Evolutionary conservation across 106 monocot genomes (phyloP).

Genomic region (Hemerocallis citrina): DNA sequence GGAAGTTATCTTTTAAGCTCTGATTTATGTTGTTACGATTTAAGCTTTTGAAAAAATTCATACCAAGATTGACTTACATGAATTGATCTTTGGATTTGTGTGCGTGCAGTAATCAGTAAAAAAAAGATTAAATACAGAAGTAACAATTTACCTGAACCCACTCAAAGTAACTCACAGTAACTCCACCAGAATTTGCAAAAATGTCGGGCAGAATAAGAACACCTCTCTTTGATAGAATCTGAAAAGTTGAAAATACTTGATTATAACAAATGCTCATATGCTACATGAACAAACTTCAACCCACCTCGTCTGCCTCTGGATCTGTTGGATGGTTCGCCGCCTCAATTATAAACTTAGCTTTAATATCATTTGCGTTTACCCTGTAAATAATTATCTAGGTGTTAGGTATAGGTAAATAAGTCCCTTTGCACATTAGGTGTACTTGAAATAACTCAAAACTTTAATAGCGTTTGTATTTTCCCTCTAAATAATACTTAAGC

Average conservation of each 20-base stretch:
- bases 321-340: slow-evolving; percentile 85
- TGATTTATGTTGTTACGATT: too few species aligned
- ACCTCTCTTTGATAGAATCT: slow-evolving; percentile 91
- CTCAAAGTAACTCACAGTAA: slow-evolving; percentile 94
- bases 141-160: slow-evolving; percentile 73
- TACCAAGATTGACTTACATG: too few species aligned
- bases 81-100: too few species aligned
- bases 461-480: too few species aligned
- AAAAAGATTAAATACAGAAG: too few species aligned
- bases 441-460: too few species aligned
- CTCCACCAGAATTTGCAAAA: slow-evolving; percentile 82
- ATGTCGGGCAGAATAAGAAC: slow-evolving; percentile 86
- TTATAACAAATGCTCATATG: too few species aligned
- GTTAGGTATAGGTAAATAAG: neutral
- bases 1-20: too few species aligned
- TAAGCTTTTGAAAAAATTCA: neutral
- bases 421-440: neutral
- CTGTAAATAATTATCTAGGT: slow-evolving; percentile 9
- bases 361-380: slow-evolving; percentile 67
- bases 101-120: too few species aligned
- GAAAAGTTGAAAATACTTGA: neutral
- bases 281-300: neutral
- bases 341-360: slow-evolving; percentile 74
- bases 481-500: slow-evolving; percentile 11
- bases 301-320: slow-evolving; percentile 81